Evolutionary conservation across 768 basidiomycete genomes (phyloP).

Genomic region (Rhodotorula graminis): DNA sequence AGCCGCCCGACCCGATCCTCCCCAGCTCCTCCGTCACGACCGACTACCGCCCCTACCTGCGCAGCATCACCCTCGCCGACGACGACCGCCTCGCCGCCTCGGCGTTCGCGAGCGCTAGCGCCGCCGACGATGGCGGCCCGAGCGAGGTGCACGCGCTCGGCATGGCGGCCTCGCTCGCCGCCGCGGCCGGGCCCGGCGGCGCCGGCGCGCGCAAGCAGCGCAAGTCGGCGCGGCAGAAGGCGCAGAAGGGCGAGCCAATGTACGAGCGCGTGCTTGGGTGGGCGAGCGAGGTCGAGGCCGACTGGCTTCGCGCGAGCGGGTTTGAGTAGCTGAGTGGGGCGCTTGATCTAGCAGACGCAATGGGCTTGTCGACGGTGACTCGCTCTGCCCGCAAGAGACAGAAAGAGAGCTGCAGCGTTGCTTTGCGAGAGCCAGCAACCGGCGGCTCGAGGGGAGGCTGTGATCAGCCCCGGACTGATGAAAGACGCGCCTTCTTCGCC

Average conservation of each 20-base stretch:
- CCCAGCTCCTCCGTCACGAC: slow-evolving; percentile 51
- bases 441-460: too few species aligned
- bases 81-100: slow-evolving; percentile 50
- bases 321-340: not conserved
- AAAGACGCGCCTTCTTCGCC: too few species aligned
- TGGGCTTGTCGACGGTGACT: too few species aligned
- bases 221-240: not conserved
- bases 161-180: not conserved
- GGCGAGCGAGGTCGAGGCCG: slow-evolving; percentile 5
- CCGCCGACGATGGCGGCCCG: not conserved
- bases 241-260: not conserved
- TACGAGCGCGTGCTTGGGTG: slow-evolving; percentile 6
- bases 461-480: too few species aligned
- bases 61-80: slow-evolving; percentile 63
- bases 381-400: too few species aligned
- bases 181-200: not conserved
- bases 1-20: slow-evolving; percentile 47
- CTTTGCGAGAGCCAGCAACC: too few species aligned
- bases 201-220: not conserved
- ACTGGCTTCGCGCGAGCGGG: slow-evolving; percentile 21
- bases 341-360: not conserved
- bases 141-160: not conserved
- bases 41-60: slow-evolving; percentile 68
- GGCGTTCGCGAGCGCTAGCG: not conserved
- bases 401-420: too few species aligned